These are phyloP conservation scores for Taiozyma sp. DNA, from an alignment of 1,139 yeast genomes.

Conservation along the genomic window DNA sequence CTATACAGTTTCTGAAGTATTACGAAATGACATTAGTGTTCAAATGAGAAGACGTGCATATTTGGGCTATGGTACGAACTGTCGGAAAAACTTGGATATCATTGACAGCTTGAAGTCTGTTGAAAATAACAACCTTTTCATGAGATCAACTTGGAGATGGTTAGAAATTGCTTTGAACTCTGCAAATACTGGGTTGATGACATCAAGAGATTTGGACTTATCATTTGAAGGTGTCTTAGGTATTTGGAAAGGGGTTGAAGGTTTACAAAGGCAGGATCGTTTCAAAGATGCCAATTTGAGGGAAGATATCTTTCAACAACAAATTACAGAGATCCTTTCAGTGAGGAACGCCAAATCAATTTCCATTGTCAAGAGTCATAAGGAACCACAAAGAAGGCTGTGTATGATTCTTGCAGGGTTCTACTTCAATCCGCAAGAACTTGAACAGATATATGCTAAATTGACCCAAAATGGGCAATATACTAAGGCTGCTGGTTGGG, in stretches of 20 bases:
- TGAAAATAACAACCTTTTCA: slow-evolving; percentile 47
- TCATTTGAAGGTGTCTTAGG: slow-evolving; percentile 88
- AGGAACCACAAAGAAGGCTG: slow-evolving; percentile 60
- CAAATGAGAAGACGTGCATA: slow-evolving; percentile 65
- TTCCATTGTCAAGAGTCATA: slow-evolving; percentile 36
- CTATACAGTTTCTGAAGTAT: slow-evolving; percentile 30
- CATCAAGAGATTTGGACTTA: slow-evolving; percentile 61
- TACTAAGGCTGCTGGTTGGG: slow-evolving; percentile 98
- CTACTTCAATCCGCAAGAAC: slow-evolving; percentile 74
- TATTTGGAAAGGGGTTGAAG: slow-evolving; percentile 79
- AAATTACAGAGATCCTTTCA: slow-evolving; percentile 16
- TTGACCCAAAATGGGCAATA: slow-evolving; percentile 55
- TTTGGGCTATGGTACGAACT: slow-evolving; percentile 69
- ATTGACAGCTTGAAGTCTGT: slow-evolving; percentile 47
- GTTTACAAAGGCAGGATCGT: slow-evolving; percentile 52
- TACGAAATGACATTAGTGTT: slow-evolving; percentile 60
- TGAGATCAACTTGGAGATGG: slow-evolving; percentile 90
- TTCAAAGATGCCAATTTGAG: slow-evolving; percentile 42
- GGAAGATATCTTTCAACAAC: slow-evolving; percentile 19
- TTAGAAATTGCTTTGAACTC: slow-evolving; percentile 64
- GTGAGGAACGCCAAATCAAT: slow-evolving; percentile 19
- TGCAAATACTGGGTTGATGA: slow-evolving; percentile 64
- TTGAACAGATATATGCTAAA: slow-evolving; percentile 60
- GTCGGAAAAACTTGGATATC: slow-evolving; percentile 56
- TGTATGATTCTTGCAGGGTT: slow-evolving; percentile 89